Evolutionary conservation across 169 alveolate genomes (phyloP).

Genomic region (Besnoitia besnoiti): DNA sequence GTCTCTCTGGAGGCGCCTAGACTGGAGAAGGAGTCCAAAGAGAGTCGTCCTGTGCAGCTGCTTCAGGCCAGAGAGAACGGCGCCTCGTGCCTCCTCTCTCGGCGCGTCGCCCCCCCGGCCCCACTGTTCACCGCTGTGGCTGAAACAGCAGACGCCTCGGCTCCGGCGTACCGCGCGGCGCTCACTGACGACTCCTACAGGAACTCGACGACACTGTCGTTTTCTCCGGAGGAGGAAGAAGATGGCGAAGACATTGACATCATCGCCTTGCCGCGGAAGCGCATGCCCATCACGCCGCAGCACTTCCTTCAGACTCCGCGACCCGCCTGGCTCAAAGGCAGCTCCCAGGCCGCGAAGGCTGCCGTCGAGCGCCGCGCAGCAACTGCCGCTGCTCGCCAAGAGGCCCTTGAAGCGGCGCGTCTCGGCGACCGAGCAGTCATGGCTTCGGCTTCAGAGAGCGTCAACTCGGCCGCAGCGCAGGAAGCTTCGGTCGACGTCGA

Average conservation of each 20-base stretch:
- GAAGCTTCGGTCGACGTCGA: too few relatives aligned
- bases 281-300: conserved; percentile 22
- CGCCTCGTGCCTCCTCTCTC: neutral
- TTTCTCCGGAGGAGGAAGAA: neutral
- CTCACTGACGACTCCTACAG: neutral
- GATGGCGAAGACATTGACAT: neutral
- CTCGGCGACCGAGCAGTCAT: too few relatives aligned
- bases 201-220: neutral
- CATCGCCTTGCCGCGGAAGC: neutral
- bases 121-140: neutral
- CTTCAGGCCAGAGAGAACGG: neutral
- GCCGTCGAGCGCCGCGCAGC: neutral
- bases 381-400: neutral
- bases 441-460: too few relatives aligned
- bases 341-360: neutral
- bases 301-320: conserved; percentile 26
- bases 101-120: neutral
- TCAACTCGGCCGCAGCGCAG: too few relatives aligned
- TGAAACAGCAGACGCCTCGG: neutral
- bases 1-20: neutral
- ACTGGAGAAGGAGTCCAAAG: neutral
- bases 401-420: neutral
- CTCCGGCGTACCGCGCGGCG: neutral
- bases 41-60: neutral
- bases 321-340: conserved; percentile 5